Evolutionary conservation across 257 asterid genomes (phyloP).

Genomic region (Solanum sitiens): DNA sequence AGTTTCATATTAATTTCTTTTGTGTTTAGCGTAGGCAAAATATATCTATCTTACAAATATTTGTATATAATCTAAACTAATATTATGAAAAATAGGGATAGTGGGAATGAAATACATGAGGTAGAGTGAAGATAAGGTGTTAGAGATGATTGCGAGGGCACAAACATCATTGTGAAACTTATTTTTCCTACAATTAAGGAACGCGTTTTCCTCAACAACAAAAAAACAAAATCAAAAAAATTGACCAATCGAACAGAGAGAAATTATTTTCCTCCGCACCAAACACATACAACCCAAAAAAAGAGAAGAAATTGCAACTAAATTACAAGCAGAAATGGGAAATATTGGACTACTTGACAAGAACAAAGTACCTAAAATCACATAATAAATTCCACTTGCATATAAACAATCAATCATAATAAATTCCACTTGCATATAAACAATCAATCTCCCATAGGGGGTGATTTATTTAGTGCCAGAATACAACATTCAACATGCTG

Average conservation of each 20-base stretch:
- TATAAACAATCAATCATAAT: neutral
- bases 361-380: neutral
- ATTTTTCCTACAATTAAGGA: neutral
- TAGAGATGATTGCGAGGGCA: neutral
- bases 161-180: neutral
- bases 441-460: neutral
- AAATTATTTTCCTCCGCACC: neutral
- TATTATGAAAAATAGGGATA: too few relatives aligned
- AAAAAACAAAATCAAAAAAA: too few relatives aligned
- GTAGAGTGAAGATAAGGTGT: too few relatives aligned
- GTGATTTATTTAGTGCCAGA: neutral
- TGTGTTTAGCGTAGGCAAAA: too few relatives aligned
- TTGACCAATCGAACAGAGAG: rapidly evolving
- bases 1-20: too few relatives aligned
- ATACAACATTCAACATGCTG: neutral
- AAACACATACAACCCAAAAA: neutral
- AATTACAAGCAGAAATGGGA: neutral
- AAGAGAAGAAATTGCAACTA: neutral
- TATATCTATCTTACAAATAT: too few relatives aligned
- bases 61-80: too few relatives aligned
- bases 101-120: too few relatives aligned
- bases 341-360: neutral
- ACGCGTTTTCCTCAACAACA: neutral
- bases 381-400: neutral
- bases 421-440: neutral